phyloP scores from a whole-genome alignment of 495 filamentous ascomycete species.

The Rostrohypoxylon terebratum region DNA sequence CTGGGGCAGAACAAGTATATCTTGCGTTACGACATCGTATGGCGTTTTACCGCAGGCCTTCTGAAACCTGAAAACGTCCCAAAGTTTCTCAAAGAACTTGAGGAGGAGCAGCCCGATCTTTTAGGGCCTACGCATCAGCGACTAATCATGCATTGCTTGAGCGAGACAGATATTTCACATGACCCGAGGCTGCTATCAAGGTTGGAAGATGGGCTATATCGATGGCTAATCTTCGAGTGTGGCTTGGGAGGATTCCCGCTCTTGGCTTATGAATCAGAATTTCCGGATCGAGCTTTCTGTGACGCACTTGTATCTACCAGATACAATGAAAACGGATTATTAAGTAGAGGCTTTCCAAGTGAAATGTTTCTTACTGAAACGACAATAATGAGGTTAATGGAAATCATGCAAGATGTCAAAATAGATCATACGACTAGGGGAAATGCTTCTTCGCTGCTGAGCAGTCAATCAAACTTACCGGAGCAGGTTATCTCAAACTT shows the following conservation, averaged over 20 bases:
- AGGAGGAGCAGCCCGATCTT: neutral
- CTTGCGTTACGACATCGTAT: slow-evolving; percentile 1
- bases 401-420: neutral
- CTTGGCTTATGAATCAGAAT: neutral
- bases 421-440: no score
- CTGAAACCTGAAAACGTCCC: neutral
- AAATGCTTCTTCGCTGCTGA: neutral
- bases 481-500: neutral
- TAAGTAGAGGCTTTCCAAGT: no score
- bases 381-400: neutral
- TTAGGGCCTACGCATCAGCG: neutral
- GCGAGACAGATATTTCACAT: neutral
- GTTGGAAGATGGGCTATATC: neutral
- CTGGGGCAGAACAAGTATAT: neutral
- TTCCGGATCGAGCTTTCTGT: neutral
- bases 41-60: neutral
- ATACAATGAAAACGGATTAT: no score
- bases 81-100: neutral
- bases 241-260: neutral
- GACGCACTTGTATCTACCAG: neutral
- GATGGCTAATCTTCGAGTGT: neutral
- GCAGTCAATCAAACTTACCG: neutral
- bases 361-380: no score
- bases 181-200: neutral
- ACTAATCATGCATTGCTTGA: slow-evolving; percentile 9